Conservation (phyloP, 345 rosid genomes). For the Salix caprea region DNA sequence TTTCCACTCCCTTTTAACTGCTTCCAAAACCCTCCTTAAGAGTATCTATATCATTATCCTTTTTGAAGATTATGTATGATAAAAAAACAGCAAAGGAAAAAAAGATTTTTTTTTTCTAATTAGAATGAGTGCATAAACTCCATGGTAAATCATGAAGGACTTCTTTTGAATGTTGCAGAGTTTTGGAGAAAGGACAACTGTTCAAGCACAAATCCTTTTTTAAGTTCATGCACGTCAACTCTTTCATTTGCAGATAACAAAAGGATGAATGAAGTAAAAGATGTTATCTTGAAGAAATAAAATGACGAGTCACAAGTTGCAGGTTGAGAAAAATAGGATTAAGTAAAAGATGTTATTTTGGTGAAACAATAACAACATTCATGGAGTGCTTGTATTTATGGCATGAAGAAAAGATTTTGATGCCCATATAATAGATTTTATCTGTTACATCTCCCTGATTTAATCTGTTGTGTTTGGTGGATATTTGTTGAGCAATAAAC, state of each 20-base stretch:
- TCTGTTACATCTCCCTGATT: not conserved
- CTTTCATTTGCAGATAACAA: not conserved
- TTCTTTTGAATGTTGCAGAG: not conserved
- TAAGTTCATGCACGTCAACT: not conserved
- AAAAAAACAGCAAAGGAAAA: not conserved
- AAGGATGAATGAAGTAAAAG: not conserved
- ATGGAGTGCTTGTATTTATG: not conserved
- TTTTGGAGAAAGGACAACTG: not conserved
- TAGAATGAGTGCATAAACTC: not conserved
- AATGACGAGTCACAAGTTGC: not conserved
- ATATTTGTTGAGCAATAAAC: not conserved
- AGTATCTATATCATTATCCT: not conserved
- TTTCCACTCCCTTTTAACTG: not conserved
- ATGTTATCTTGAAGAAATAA: not conserved
- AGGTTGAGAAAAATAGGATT: no score
- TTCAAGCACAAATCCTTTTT: not conserved
- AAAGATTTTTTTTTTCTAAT: not conserved
- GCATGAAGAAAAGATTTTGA: not conserved
- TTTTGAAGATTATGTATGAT: not conserved
- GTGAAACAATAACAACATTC: not conserved
- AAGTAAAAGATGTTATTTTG: not conserved
- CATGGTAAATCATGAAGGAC: not conserved
- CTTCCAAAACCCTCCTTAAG: not conserved
- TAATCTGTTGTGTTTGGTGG: not conserved
- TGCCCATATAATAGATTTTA: not conserved